Evolutionary conservation across 2,329 filamentous ascomycete species (phyloP).

Genomic region (Lithohypha guttulata): DNA sequence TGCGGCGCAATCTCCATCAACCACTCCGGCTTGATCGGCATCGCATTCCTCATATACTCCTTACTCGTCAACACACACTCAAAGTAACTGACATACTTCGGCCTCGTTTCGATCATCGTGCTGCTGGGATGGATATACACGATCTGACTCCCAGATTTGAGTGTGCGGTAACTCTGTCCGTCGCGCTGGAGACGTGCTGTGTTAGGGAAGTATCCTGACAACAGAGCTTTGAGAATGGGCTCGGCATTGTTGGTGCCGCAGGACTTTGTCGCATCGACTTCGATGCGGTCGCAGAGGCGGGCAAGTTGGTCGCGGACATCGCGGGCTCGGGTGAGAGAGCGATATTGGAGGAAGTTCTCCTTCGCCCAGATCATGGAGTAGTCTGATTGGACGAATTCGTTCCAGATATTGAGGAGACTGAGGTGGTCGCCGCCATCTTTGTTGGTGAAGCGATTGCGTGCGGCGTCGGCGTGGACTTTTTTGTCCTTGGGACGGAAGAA

Average conservation of each 20-base stretch:
- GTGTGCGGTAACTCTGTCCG: constrained; percentile 79
- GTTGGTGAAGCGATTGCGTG: constrained; percentile 75
- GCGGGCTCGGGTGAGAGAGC: constrained; percentile 74
- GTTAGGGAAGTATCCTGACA: constrained; percentile 89
- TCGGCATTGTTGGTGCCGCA: constrained; percentile 52
- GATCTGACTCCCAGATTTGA: constrained; percentile 63
- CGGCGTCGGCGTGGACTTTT: constrained; percentile 89
- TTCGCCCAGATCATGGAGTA: constrained; percentile 78
- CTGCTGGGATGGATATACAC: constrained; percentile 87
- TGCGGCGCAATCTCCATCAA: constrained; percentile 83
- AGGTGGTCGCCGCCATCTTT: constrained; percentile 86
- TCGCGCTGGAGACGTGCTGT: constrained; percentile 72
- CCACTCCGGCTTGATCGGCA: constrained; percentile 79
- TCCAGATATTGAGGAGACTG: constrained; percentile 84
- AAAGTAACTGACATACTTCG: constrained; percentile 81
- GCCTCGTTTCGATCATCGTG: constrained; percentile 67
- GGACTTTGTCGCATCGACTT: constrained; percentile 58
- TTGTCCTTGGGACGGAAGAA: constrained; percentile 97
- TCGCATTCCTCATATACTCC: constrained; percentile 83
- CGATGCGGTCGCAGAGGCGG: constrained; percentile 86
- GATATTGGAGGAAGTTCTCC: constrained; percentile 89
- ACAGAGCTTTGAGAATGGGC: constrained; percentile 78
- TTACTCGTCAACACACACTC: constrained; percentile 82
- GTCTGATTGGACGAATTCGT: constrained; percentile 88
- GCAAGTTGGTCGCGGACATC: constrained; percentile 88